Conservation (phyloP, 1,284 basidiomycete species). For the Coniferiporia weirii region DNA sequence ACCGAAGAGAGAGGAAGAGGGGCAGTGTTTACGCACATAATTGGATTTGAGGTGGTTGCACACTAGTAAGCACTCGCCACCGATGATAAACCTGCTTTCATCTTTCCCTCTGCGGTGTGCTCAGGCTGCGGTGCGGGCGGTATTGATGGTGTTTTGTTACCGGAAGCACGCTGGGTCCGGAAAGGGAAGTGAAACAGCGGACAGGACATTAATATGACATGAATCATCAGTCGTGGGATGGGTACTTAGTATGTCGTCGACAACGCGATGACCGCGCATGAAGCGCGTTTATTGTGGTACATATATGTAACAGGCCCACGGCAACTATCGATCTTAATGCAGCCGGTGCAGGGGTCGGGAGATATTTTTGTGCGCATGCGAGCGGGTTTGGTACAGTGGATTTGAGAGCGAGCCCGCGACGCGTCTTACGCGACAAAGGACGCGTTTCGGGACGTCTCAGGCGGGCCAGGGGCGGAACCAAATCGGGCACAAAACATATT, state of each 20-base stretch:
- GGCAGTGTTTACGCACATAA: background rate
- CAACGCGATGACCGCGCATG: background rate
- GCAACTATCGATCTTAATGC: too few relatives aligned
- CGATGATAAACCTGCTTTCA: too few relatives aligned
- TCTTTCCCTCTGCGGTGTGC: too few relatives aligned
- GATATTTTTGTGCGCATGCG: too few relatives aligned
- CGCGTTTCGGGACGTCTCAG: background rate
- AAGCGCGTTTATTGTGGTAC: slow-evolving; percentile 3
- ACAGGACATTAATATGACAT: background rate
- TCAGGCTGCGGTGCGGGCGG: background rate
- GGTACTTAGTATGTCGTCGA: background rate
- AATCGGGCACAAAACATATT: background rate
- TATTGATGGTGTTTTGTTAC: background rate
- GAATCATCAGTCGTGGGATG: slow-evolving; percentile 1
- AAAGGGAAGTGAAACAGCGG: slow-evolving; percentile 10
- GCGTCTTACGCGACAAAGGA: background rate
- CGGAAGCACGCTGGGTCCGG: too few relatives aligned
- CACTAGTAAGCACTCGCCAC: background rate
- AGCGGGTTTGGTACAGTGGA: too few relatives aligned
- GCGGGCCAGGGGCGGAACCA: background rate
- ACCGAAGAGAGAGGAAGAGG: background rate
- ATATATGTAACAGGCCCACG: background rate
- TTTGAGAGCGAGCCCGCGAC: background rate
- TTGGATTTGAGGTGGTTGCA: background rate
- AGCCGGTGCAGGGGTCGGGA: too few relatives aligned